These are phyloP conservation scores for Kingdonia uniflora DNA, from an alignment of 164 flowering plant genomes.

Conservation along the genomic window DNA sequence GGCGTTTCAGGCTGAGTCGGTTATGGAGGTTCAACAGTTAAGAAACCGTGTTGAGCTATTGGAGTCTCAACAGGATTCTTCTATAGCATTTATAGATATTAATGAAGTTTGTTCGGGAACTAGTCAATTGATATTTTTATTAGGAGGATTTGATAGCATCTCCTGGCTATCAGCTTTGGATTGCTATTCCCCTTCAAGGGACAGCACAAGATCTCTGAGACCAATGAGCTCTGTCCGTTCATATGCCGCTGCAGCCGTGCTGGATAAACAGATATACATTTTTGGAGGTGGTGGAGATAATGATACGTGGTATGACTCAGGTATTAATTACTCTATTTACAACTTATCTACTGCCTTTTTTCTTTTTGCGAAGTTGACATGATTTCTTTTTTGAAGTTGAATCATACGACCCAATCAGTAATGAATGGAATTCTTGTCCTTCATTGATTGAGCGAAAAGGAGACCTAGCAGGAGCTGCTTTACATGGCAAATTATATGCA, in stretches of 20 bases:
- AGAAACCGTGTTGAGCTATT: conserved; percentile 27
- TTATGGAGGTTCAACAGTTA: conserved; percentile 32
- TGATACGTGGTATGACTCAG: conserved; percentile 64
- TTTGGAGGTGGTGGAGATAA: conserved; percentile 60
- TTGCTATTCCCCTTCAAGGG: conserved; percentile 45
- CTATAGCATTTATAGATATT: conserved; percentile 13
- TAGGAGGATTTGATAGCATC: conserved; percentile 73
- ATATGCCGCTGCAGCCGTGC: conserved; percentile 44
- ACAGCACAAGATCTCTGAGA: conserved; percentile 35
- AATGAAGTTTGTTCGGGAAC: conserved; percentile 20
- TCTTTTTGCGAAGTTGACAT: conserved; percentile 4
- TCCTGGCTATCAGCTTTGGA: conserved; percentile 52
- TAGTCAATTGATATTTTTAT: conserved; percentile 34
- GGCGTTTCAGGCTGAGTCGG: conserved; percentile 37
- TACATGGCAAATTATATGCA: conserved; percentile 55
- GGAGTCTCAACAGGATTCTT: conserved; percentile 23
- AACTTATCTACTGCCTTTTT: neutral
- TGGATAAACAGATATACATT: conserved; percentile 45
- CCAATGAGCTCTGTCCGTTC: conserved; percentile 64
- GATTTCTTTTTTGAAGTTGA: conserved; percentile 44
- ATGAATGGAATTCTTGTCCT: conserved; percentile 53
- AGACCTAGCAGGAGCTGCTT: conserved; percentile 52
- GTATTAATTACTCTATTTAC: conserved; percentile 26
- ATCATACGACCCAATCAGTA: conserved; percentile 31
- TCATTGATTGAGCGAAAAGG: conserved; percentile 51